phyloP scores from a whole-genome alignment of 495 filamentous ascomycete genomes.

The Paragyromitra xinjiangensis region DNA sequence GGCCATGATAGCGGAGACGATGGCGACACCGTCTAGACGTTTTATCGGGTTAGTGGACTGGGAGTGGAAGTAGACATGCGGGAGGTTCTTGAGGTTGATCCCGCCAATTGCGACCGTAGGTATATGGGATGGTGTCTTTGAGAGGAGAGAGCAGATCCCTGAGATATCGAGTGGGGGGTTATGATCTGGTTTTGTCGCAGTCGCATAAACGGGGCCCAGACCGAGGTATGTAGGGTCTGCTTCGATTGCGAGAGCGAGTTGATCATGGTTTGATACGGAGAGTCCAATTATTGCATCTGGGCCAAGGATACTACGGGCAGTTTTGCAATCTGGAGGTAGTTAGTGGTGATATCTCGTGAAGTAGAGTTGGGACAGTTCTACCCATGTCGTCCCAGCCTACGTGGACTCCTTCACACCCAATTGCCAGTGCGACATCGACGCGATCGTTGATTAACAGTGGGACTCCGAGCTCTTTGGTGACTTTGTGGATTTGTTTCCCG shows the following conservation, averaged over 20 bases:
- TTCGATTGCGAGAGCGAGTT: constrained; percentile 44
- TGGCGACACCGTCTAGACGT: constrained; percentile 78
- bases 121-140: constrained; percentile 58
- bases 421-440: constrained; percentile 87
- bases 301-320: constrained; percentile 77
- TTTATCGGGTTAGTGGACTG: constrained; percentile 65
- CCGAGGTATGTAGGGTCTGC: constrained; percentile 77
- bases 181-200: constrained; percentile 66
- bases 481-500: constrained; percentile 66
- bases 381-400: constrained; percentile 94
- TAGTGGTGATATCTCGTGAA: constrained; percentile 19
- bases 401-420: constrained; percentile 89
- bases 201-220: constrained; percentile 86
- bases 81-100: constrained; percentile 80
- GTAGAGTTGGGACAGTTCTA: constrained; percentile 59
- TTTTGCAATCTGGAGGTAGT: constrained; percentile 43
- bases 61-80: constrained; percentile 69
- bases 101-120: constrained; percentile 85
- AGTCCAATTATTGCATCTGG: constrained; percentile 69
- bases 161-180: constrained; percentile 38
- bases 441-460: constrained; percentile 95
- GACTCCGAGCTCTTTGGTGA: constrained; percentile 73
- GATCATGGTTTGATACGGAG: constrained; percentile 51
- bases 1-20: constrained; percentile 88
- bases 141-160: constrained; percentile 39